Evolutionary conservation across 1,284 basidiomycete genomes (phyloP), one percentile per base, ranked within the genome.

Genomic region (Amylostereum areolatum): DNA sequence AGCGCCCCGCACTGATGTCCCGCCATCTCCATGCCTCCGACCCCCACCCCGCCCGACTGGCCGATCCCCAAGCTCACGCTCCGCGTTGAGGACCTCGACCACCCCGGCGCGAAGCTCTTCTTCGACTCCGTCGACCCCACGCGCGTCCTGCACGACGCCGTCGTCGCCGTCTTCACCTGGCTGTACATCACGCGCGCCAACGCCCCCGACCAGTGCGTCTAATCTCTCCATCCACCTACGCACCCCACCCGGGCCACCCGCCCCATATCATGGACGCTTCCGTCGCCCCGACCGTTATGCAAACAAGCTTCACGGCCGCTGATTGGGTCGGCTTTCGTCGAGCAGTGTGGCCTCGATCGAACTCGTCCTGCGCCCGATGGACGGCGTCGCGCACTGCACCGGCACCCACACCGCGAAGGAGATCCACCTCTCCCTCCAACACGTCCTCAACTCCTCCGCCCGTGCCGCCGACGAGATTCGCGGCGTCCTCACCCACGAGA

Each of bases 401-500:
- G 81, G 83, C 47, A 67, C 72, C 0, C 62, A 70, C 31, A 66
- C 74, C 6, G 68, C 76, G 59, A 89, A 88, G 66, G 80, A 87
- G 62, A 85, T 88, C 35, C 81, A 87, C 59, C 70, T 86, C 50
- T 82, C 83, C 12, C 71, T 83, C 36, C 73, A 83, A 39, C 76
- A 87, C 60, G 73, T 87, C 60, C 62, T 65, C 48, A 68, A 70
- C 47, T 67, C 62, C 41, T 62, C 65, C 33, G 52, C 66, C 24
- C 74, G 80, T 36, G 80, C 77, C 6, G 61, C 59, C 28, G 72
- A 81, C 43, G 85, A 88, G 64, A 81, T 85, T 43, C 50, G 67
- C 40, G 85, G 86, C 10, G 83, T 88, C 2, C 69, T 89, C 4
- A 62, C 71, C 43, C 81, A 83, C 60, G 81, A 89, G 64, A 74